Conservation (phyloP, 2,329 filamentous ascomycete genomes). For the Calonectria naviculata region DNA sequence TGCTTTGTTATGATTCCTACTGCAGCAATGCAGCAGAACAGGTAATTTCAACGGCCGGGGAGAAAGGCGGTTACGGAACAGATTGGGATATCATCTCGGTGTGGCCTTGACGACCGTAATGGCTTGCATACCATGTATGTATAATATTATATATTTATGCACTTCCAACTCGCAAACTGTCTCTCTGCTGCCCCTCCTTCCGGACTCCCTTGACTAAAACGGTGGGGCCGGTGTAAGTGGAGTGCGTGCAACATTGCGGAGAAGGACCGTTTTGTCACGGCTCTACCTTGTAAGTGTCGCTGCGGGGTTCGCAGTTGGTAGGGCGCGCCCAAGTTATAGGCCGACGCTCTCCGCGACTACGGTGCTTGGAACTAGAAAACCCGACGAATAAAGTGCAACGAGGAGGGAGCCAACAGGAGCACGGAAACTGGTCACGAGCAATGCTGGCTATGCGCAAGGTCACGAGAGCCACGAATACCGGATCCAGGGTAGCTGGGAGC, state of each 20-base stretch:
- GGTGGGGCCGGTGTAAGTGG: neutral
- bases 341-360: neutral
- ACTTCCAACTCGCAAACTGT: neutral
- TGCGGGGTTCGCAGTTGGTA: neutral
- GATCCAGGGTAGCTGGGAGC: slow-evolving; percentile 11
- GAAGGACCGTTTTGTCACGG: neutral
- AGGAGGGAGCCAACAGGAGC: neutral
- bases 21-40: neutral
- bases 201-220: neutral
- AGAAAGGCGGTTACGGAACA: neutral
- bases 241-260: neutral
- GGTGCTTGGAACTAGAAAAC: neutral
- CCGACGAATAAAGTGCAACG: neutral
- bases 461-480: neutral
- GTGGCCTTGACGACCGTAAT: neutral
- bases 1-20: neutral
- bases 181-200: neutral
- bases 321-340: slow-evolving; percentile 5
- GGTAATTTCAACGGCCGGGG: neutral
- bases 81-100: neutral
- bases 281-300: neutral
- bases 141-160: neutral
- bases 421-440: neutral
- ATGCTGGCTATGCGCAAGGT: neutral
- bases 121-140: neutral